Conservation (phyloP, 2,329 filamentous ascomycete genomes). For the Colletotrichum melonis region DNA sequence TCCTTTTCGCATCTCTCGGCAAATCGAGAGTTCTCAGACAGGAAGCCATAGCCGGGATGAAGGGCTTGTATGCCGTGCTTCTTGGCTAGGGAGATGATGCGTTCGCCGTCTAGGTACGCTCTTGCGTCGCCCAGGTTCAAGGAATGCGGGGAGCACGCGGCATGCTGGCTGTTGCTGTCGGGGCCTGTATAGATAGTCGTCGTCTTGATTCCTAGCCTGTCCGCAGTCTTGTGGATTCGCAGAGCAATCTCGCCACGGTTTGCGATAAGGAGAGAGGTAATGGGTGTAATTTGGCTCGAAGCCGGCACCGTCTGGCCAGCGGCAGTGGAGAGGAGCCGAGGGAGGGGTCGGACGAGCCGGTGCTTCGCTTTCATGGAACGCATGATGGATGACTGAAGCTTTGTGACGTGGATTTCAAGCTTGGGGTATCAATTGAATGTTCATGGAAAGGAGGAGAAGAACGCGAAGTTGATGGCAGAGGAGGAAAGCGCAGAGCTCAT, state of each 20-base stretch:
- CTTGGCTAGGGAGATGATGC: constrained; percentile 90
- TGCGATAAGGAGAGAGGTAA: constrained; percentile 89
- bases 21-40: constrained; percentile 94
- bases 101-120: constrained; percentile 92
- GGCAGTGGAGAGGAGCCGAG: constrained; percentile 48
- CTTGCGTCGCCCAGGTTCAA: constrained; percentile 85
- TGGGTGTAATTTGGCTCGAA: constrained; percentile 55
- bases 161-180: constrained; percentile 89
- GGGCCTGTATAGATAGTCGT: constrained; percentile 96
- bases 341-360: constrained; percentile 57
- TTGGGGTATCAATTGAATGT: constrained; percentile 1
- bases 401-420: neutral
- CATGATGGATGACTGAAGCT: constrained; percentile 52
- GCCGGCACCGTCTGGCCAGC: constrained; percentile 25
- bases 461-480: neutral
- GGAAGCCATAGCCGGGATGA: constrained; percentile 95
- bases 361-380: constrained; percentile 65
- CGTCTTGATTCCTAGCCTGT: constrained; percentile 88
- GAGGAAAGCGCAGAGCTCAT: neutral
- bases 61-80: constrained; percentile 88
- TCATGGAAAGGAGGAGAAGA: neutral
- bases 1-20: constrained; percentile 89
- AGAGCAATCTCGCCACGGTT: constrained; percentile 98
- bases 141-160: constrained; percentile 83
- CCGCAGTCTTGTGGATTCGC: constrained; percentile 89